phyloP scores from a whole-genome alignment of 805 yeast species.

The Pichia nanzhaoensis region DNA sequence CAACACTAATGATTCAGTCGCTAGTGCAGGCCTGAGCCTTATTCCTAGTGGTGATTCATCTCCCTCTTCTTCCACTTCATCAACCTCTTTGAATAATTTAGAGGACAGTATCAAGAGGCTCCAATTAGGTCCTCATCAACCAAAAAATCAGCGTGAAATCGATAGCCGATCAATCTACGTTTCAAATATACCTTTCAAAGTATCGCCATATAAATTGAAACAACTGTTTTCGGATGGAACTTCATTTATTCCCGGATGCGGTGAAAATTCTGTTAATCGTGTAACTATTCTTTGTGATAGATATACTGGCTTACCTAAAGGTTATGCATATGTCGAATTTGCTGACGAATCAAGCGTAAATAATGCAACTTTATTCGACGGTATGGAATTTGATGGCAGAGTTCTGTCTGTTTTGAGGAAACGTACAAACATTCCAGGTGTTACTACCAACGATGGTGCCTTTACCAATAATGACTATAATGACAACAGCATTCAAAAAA shows the following conservation, averaged over 20 bases:
- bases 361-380: slow-evolving; percentile 60
- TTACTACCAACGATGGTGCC: slow-evolving; percentile 24
- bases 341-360: slow-evolving; percentile 54
- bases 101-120: background rate
- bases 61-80: too few relatives aligned
- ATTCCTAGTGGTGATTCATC: too few relatives aligned
- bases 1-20: too few relatives aligned
- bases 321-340: slow-evolving; percentile 81
- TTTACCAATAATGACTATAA: background rate
- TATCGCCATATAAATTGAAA: slow-evolving; percentile 72
- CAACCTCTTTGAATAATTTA: background rate
- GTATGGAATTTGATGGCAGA: slow-evolving; percentile 58
- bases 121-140: slow-evolving; percentile 29
- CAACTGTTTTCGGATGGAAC: slow-evolving; percentile 66
- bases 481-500: background rate
- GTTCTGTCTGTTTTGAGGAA: slow-evolving; percentile 64
- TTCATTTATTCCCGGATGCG: slow-evolving; percentile 4
- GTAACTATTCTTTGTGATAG: slow-evolving; percentile 71
- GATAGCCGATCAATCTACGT: slow-evolving; percentile 74
- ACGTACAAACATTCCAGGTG: slow-evolving; percentile 65
- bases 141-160: slow-evolving; percentile 40
- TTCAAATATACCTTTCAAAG: slow-evolving; percentile 76
- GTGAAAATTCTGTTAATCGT: slow-evolving; percentile 48
- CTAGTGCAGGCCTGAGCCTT: background rate
- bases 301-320: slow-evolving; percentile 73